Evolutionary conservation across 2,329 filamentous ascomycete genomes (phyloP).

Genomic region (Aspergillus carbonarius): DNA sequence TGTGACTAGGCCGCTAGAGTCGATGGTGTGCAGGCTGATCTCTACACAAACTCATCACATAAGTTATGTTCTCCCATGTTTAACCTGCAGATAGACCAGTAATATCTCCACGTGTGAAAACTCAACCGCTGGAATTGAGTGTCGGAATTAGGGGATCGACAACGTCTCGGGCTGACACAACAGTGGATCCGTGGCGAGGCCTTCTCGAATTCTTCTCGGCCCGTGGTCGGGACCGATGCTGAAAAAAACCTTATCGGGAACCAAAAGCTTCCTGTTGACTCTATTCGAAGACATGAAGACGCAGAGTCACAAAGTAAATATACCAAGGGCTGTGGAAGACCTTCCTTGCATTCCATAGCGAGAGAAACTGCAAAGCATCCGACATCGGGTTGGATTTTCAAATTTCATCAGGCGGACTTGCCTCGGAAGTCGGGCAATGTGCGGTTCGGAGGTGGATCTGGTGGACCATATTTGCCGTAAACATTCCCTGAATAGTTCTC

Average conservation of each 20-base stretch:
- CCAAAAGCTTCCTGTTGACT: not conserved
- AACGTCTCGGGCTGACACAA: not conserved
- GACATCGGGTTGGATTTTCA: not conserved
- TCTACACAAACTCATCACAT: not conserved
- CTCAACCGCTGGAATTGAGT: not conserved
- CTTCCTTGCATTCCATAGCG: not conserved
- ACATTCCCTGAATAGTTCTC: not conserved
- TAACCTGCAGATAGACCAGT: not conserved
- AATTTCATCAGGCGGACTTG: not conserved
- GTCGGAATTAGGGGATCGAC: not conserved
- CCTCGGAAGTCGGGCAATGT: not conserved
- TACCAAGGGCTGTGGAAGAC: not conserved
- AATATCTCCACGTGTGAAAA: not conserved
- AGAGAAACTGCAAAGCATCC: no score
- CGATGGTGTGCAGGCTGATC: no score
- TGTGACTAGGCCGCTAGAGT: no score
- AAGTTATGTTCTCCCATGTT: not conserved
- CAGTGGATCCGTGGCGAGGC: not conserved
- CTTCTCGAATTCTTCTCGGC: conserved; percentile 1
- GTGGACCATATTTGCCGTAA: not conserved
- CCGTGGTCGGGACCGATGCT: not conserved
- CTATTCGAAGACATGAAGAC: not conserved
- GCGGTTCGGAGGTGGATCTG: not conserved
- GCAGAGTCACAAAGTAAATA: not conserved
- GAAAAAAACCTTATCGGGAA: not conserved